Evolutionary conservation across 306 rosid genomes (phyloP).

Genomic region (Fagus sylvatica): DNA sequence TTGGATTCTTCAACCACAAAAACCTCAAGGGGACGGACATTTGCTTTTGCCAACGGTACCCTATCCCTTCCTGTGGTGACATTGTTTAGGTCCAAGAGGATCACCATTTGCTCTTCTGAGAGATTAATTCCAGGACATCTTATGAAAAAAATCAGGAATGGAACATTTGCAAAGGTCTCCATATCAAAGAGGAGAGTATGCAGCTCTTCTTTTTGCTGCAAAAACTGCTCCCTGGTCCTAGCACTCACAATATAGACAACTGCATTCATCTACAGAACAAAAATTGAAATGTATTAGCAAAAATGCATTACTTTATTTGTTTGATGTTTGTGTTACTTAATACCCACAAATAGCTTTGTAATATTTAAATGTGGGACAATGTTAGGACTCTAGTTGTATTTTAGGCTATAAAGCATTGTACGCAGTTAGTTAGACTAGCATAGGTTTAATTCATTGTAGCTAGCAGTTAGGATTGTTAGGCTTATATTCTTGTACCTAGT

Average conservation of each 20-base stretch:
- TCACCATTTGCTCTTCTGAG: slow-evolving; percentile 78
- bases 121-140: slow-evolving; percentile 71
- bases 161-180: slow-evolving; percentile 67
- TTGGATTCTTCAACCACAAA: no score
- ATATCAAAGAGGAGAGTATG: slow-evolving; percentile 78
- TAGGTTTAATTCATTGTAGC: no score
- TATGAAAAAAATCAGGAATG: slow-evolving; percentile 79
- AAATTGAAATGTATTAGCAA: not conserved
- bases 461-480: no score
- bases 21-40: no score
- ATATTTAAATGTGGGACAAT: no score
- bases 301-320: not conserved
- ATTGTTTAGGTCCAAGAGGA: slow-evolving; percentile 65
- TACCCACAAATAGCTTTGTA: slow-evolving; percentile 5
- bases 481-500: no score
- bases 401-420: no score
- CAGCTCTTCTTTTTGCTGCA: slow-evolving; percentile 71
- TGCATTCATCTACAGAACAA: slow-evolving; percentile 68
- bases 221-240: slow-evolving; percentile 78
- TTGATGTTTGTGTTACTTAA: no score
- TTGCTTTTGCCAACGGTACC: no score
- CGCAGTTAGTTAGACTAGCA: no score
- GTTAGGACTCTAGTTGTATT: no score
- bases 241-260: slow-evolving; percentile 81
- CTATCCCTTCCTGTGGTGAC: slow-evolving; percentile 92